A percentile compares a stretch with the other conserved stretches of the same genome.
These are phyloP conservation scores for Thielaviopsis euricoi DNA, from an alignment of 2,329 filamentous ascomycete species.

Conservation along the genomic window DNA sequence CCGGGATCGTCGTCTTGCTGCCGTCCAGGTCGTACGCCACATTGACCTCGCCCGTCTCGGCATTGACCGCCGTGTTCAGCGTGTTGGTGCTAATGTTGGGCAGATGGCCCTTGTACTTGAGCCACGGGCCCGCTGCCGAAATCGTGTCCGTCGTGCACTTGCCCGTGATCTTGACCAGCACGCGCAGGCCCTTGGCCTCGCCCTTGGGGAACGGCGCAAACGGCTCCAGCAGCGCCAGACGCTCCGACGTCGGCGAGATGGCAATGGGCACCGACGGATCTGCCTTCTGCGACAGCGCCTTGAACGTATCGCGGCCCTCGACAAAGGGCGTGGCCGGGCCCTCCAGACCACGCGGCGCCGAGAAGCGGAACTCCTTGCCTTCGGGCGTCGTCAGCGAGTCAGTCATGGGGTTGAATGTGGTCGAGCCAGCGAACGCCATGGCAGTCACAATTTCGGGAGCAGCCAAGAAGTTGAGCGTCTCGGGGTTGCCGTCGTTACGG, in stretches of 20 bases:
- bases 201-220: constrained; percentile 66
- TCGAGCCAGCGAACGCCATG: constrained; percentile 81
- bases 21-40: constrained; percentile 77
- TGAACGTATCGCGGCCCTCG: constrained; percentile 56
- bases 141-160: constrained; percentile 99
- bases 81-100: constrained; percentile 98
- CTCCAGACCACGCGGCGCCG: constrained; percentile 55
- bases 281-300: constrained; percentile 54
- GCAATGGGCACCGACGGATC: constrained; percentile 55
- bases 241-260: constrained; percentile 74
- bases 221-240: constrained; percentile 79
- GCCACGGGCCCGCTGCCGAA: constrained; percentile 88
- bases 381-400: constrained; percentile 67
- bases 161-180: constrained; percentile 90
- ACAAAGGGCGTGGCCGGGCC: constrained; percentile 53
- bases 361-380: constrained; percentile 72
- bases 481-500: constrained; percentile 89
- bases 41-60: constrained; percentile 83
- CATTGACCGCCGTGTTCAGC: constrained; percentile 85
- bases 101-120: constrained; percentile 98
- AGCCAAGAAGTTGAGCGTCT: constrained; percentile 97
- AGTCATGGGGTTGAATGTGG: constrained; percentile 90
- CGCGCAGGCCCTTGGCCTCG: constrained; percentile 62
- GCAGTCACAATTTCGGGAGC: constrained; percentile 94
- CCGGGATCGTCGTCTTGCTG: constrained; percentile 60